Evolutionary conservation across 2,329 filamentous ascomycete species (phyloP).

Genomic region (Penicillium sp.): DNA sequence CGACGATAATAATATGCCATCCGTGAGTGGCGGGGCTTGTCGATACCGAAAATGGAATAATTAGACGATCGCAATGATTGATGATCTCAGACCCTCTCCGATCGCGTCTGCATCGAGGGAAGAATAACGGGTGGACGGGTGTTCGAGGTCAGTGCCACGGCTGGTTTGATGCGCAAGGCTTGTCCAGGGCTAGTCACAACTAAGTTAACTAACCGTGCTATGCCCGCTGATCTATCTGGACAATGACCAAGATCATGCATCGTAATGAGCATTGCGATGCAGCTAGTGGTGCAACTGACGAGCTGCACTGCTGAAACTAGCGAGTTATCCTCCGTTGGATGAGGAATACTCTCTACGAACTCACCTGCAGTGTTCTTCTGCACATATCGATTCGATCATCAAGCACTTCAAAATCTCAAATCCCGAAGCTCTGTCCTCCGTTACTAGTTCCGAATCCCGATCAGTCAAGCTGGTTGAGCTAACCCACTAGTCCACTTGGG

Average conservation of each 20-base stretch:
- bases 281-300: background rate
- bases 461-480: background rate
- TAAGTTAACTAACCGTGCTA: no score
- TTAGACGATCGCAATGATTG: slow-evolving; percentile 26
- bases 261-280: background rate
- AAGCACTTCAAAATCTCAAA: background rate
- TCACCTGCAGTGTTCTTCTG: background rate
- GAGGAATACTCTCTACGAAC: background rate
- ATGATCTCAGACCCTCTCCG: slow-evolving; percentile 14
- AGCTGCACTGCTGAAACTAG: background rate
- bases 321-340: background rate
- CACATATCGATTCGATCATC: background rate
- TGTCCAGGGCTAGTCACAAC: background rate
- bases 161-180: background rate
- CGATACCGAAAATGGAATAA: slow-evolving; percentile 20
- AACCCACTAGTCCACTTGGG: background rate
- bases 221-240: background rate
- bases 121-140: background rate
- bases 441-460: background rate
- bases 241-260: background rate
- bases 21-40: background rate
- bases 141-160: slow-evolving; percentile 1
- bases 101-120: background rate
- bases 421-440: background rate
- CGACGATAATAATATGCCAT: background rate